Conservation (phyloP, 2,329 filamentous ascomycete genomes). For the Delphinella strobiligena region DNA sequence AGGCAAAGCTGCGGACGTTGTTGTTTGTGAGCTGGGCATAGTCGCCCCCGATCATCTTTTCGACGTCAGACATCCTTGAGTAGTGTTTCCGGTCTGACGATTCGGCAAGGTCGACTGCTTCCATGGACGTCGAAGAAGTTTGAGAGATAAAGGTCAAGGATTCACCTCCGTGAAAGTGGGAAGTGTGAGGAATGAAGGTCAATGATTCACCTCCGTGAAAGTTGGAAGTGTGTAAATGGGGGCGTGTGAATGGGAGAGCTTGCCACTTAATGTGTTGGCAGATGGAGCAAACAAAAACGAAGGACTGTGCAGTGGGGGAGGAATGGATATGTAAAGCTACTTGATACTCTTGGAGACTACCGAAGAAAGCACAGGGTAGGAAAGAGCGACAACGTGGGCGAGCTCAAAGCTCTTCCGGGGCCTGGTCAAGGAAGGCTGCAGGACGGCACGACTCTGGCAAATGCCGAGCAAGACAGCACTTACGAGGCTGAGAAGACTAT, state of each 20-base stretch:
- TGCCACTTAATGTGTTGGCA: neutral
- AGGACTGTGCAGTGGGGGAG: neutral
- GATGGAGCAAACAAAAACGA: neutral
- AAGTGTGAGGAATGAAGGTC: neutral
- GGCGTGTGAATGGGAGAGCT: no score
- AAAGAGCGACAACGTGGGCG: neutral
- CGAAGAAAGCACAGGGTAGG: neutral
- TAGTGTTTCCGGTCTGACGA: constrained; percentile 16
- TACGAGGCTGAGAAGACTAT: no score
- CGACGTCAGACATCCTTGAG: constrained; percentile 31
- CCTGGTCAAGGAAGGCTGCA: neutral
- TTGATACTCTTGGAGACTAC: neutral
- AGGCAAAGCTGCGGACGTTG: constrained; percentile 51
- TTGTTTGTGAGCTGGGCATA: constrained; percentile 50
- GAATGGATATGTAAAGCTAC: neutral
- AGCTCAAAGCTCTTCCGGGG: neutral
- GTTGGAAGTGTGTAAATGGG: no score
- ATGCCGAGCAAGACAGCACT: no score
- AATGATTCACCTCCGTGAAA: neutral
- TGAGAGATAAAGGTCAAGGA: neutral
- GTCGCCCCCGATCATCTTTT: constrained; percentile 31
- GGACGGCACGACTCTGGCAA: neutral
- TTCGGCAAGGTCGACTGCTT: neutral
- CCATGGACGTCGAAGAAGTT: neutral
- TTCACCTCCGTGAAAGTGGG: neutral